Base-by-base conservation (phyloP, 2,329 filamentous ascomycete genomes). In the Colletotrichum acutatum region DNA sequence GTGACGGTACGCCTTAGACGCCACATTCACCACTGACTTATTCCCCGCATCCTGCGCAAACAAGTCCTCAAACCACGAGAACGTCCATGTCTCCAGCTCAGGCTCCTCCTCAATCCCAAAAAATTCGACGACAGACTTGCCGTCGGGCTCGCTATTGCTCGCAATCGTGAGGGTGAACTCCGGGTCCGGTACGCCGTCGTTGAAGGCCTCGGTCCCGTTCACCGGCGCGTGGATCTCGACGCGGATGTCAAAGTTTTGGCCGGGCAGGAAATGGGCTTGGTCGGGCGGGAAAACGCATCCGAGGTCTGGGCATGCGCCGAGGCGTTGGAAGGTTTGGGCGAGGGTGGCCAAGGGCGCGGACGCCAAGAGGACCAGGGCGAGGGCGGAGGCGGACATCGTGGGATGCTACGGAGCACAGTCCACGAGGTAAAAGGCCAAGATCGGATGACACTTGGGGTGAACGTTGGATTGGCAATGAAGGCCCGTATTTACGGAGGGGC, bases 191-290 rank as follows among this genome's bases (percentile, higher is more conserved):
- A 90, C 87, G 71, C 90, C 90, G 68, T 88, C 83, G 76, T 91
- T 89, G 74, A 90, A 93, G 24, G 91, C 91, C 82, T 97, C 93
- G 42, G 92, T 93, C 75, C 94, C 94, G 81, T 97, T 97, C 79
- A 92, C 87, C 4, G 94, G 94, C 6, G 93, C 93, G 79, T 96
- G 94, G 34, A 97, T 90, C 81, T 97, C 94, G 74, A 96, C 89
- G 74, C 94, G 92, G 74, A 97, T 91, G 80, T 97, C 94, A 79
- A 97, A 97, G 80, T 90, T 92, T 83, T 96, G 94, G 12, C 94
- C 94, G 7, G 94, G 91, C 1, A 97, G 88, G 84, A 97, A 97
- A 78, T 97, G 94, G 76, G 92, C 91, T 83, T 90, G 88, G 75
- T 91, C 89, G 0, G 90, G 90, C 11, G 90, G 90, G 16, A 91